phyloP scores from a whole-genome alignment of 495 filamentous ascomycete species.

The Neurospora discreta region DNA sequence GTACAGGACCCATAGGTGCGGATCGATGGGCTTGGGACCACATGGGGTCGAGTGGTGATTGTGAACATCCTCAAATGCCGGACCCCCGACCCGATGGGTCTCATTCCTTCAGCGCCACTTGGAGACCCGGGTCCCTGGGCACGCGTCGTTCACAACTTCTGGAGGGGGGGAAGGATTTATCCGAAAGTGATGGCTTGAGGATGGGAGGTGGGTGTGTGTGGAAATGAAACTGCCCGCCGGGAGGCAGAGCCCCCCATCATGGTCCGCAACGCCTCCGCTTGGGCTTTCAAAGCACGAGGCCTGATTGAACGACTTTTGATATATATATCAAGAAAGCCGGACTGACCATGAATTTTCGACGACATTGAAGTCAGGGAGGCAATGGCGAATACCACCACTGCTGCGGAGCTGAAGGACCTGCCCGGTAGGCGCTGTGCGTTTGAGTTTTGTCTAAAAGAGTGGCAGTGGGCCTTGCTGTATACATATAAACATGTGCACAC shows the following conservation, averaged over 20 bases:
- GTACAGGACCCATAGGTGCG: not conserved
- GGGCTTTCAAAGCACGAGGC: not conserved
- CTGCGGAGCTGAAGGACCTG: not conserved
- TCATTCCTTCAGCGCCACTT: not conserved
- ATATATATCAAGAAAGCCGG: not conserved
- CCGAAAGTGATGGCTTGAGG: not conserved
- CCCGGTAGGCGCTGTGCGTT: not conserved
- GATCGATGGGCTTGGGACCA: not conserved
- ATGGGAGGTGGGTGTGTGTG: not conserved
- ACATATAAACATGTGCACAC: not conserved
- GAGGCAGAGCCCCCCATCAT: not conserved
- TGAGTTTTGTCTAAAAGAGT: not conserved
- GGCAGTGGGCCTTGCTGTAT: not conserved
- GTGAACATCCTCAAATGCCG: not conserved
- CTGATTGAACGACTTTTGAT: not conserved
- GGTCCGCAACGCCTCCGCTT: not conserved
- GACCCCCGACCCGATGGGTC: not conserved
- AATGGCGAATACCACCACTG: not conserved
- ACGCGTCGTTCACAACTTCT: not conserved
- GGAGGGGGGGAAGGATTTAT: not conserved
- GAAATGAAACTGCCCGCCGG: not conserved
- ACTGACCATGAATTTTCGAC: not conserved
- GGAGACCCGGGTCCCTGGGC: not conserved
- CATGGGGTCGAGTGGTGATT: not conserved
- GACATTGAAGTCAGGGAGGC: slow-evolving; percentile 6